phyloP scores from a whole-genome alignment of 371 early-diverging fungal species.

The Vittaforma corneae region DNA sequence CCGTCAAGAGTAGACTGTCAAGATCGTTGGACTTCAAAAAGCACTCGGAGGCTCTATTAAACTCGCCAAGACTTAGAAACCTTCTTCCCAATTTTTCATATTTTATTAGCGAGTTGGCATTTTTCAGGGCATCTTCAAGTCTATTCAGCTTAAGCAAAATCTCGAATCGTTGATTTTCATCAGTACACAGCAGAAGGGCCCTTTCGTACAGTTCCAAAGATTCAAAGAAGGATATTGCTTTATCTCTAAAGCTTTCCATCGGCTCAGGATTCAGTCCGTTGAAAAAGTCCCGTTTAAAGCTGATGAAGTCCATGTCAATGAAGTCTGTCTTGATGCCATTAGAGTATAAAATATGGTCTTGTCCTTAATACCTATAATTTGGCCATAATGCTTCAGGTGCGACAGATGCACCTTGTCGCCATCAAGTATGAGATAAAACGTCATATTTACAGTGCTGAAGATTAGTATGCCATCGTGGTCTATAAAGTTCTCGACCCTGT shows the following conservation, averaged over 20 bases:
- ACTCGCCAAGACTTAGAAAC: slow-evolving; percentile 23
- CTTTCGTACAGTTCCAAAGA: slow-evolving; percentile 41
- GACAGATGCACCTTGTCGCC: slow-evolving; percentile 23
- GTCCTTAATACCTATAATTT: slow-evolving; percentile 38
- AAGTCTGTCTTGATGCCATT: slow-evolving; percentile 7
- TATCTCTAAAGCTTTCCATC: slow-evolving; percentile 18
- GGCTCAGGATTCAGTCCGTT: slow-evolving; percentile 16
- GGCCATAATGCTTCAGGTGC: slow-evolving; percentile 3
- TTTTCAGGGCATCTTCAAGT: slow-evolving; percentile 47
- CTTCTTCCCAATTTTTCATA: slow-evolving; percentile 33
- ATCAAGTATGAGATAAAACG: slow-evolving; percentile 37
- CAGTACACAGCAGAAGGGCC: slow-evolving; percentile 41
- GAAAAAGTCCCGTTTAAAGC: slow-evolving; percentile 41
- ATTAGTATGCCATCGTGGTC: slow-evolving; percentile 26
- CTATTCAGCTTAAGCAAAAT: slow-evolving; percentile 46
- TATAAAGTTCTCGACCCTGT: not conserved
- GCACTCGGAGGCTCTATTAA: slow-evolving; percentile 41
- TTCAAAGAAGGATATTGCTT: slow-evolving; percentile 51
- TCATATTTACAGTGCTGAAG: slow-evolving; percentile 20
- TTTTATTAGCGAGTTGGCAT: slow-evolving; percentile 41
- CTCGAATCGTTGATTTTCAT: slow-evolving; percentile 55
- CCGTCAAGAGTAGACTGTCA: slow-evolving; percentile 36
- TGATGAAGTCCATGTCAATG: slow-evolving; percentile 39
- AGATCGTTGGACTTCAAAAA: slow-evolving; percentile 37
- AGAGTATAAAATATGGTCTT: slow-evolving; percentile 22